Evolutionary conservation across 495 filamentous ascomycete genomes (phyloP).

Genomic region (Sporormia fimetaria): DNA sequence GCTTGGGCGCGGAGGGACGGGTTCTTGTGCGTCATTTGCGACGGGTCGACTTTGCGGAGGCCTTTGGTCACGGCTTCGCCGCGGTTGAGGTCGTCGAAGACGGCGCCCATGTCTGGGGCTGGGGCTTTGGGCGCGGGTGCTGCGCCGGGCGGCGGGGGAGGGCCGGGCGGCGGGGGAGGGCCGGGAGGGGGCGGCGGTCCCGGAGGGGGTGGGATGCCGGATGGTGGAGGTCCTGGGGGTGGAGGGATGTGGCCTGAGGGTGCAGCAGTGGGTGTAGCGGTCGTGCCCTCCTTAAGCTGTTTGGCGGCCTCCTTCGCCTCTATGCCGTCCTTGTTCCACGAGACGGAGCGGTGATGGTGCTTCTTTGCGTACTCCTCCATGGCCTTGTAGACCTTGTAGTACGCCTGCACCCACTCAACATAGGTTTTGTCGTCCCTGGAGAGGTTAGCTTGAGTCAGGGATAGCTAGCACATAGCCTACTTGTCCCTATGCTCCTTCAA

Average conservation of each 20-base stretch:
- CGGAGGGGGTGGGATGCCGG: slow-evolving; percentile 34
- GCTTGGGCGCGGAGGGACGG: slow-evolving; percentile 69
- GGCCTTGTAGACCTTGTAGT: slow-evolving; percentile 74
- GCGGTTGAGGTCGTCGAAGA: slow-evolving; percentile 84
- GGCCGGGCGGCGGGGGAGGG: slow-evolving; percentile 48
- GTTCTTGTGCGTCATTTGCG: slow-evolving; percentile 97
- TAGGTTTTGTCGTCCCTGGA: slow-evolving; percentile 20
- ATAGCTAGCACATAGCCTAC: slow-evolving; percentile 38
- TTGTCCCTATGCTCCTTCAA: slow-evolving; percentile 83
- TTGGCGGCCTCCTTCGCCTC: slow-evolving; percentile 59
- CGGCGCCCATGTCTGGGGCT: slow-evolving; percentile 54
- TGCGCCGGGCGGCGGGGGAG: slow-evolving; percentile 69
- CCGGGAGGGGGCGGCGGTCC: slow-evolving; percentile 36
- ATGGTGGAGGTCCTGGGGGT: slow-evolving; percentile 39
- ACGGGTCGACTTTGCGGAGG: slow-evolving; percentile 84
- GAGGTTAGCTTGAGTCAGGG: background rate
- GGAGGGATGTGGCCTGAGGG: slow-evolving; percentile 36
- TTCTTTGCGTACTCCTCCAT: slow-evolving; percentile 70
- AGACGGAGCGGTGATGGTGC: slow-evolving; percentile 64
- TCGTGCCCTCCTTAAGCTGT: slow-evolving; percentile 43
- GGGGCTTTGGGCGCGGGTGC: slow-evolving; percentile 40
- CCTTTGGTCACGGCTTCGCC: slow-evolving; percentile 75
- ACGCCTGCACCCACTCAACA: slow-evolving; percentile 75
- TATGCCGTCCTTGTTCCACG: slow-evolving; percentile 77
- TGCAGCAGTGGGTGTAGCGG: slow-evolving; percentile 28